Base-by-base conservation (phyloP, 2,329 filamentous ascomycete genomes). In the Fusarium burgessii region DNA sequence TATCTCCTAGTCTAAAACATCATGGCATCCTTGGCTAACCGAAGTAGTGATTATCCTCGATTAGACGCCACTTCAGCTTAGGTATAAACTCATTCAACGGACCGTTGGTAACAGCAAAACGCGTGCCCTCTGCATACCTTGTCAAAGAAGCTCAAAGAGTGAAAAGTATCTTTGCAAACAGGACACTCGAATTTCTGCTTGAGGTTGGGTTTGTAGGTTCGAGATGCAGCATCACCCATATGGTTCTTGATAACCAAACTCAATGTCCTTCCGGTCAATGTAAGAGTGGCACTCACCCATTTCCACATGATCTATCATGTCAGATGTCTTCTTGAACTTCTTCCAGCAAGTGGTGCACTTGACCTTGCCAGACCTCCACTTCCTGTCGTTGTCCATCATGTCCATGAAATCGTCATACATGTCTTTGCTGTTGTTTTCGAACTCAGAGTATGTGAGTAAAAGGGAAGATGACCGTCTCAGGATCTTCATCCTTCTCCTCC, bases 51-150 rank as follows among this genome's bases (percentile, higher is more conserved):
- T 17, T 10, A 15, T 9, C 27, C 27, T 33, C 47, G 5, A 35
- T 14, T 29, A 50, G 23, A 25, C 29, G 32, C 47, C 47, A 35
- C 20, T 17, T 25, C 20, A 50, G 7, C 29, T 35, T 15, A 35
- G 10, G 14, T 12, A 50, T 18, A 15, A 35, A 50, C 13, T 9
- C 11, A 11, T 18, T 20, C 2, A 50, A 2, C 29, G 29, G 46
- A 8, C 7, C 29, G 1, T 0, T 11, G 6, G 4, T 3, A 15
- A 29, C 18, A 10, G 27, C 1, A 7, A n/a, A 18, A 29, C 7
- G 10, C 5, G 10, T 6, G 3, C 25, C 27, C 45, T 47, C 45
- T 6, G 27, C 45, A 17, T 47, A 27, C 0, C 9, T 4, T n/a
- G 15, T 7, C 45, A 47, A 47, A 7, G 7, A 3, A 12, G n/a